A percentile compares a stretch with the other conserved stretches of the same genome.
phyloP scores from a whole-genome alignment of 106 monocot species.

The Dendrobium huoshanense region DNA sequence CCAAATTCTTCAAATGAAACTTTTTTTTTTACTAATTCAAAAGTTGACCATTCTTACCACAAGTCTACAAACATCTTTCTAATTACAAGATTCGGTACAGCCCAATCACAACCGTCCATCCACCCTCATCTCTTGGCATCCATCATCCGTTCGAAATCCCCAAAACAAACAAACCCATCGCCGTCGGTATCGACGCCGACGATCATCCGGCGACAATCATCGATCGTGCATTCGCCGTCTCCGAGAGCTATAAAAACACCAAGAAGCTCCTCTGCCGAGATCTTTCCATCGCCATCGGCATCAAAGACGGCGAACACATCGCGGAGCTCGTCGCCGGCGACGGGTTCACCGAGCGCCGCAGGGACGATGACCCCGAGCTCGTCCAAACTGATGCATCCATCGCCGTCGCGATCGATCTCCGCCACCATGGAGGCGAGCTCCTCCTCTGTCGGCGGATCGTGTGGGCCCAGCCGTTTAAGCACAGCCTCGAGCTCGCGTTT shows the following conservation, averaged over 20 bases:
- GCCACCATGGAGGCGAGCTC: constrained; percentile 27
- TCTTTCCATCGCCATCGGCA: constrained; percentile 62
- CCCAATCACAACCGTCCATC: neutral
- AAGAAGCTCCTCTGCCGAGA: constrained; percentile 69
- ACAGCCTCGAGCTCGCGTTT: constrained; percentile 29
- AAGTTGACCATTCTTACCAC: neutral
- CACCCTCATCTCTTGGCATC: neutral
- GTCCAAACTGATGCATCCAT: constrained; percentile 11
- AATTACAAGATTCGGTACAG: neutral
- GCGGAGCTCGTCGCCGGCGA: constrained; percentile 35
- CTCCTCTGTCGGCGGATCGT: constrained; percentile 13
- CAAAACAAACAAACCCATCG: constrained; percentile 57
- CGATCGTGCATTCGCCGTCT: constrained; percentile 43
- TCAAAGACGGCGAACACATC: constrained; percentile 65
- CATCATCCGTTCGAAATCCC: constrained; percentile 68
- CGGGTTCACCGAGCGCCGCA: neutral
- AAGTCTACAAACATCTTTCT: neutral
- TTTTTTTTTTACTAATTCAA: neutral
- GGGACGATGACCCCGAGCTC: constrained; percentile 1
- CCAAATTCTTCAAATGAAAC: neutral
- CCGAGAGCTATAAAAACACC: constrained; percentile 41
- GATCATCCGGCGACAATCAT: constrained; percentile 72
- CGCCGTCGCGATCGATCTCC: constrained; percentile 22
- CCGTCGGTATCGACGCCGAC: constrained; percentile 50
- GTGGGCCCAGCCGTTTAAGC: constrained; percentile 20